Conservation (phyloP, 2,329 filamentous ascomycete genomes). For the Dichotomopilus funicola region DNA sequence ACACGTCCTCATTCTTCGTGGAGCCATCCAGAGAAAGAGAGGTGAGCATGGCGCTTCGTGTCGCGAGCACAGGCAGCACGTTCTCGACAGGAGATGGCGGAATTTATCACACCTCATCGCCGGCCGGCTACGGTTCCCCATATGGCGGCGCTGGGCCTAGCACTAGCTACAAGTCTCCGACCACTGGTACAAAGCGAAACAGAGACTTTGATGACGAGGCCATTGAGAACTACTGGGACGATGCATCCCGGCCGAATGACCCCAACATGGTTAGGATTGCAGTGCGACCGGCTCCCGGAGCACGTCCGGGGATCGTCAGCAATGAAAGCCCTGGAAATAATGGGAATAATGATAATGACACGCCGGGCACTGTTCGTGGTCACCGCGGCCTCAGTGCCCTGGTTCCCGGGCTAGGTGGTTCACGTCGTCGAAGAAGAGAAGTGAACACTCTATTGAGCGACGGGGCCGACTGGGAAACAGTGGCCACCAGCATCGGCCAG, state of each 20-base stretch:
- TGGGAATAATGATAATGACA: too few species aligned
- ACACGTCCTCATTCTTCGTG: conserved; percentile 33
- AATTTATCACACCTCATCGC: neutral
- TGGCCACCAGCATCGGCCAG: conserved; percentile 28
- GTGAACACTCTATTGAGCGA: conserved; percentile 23
- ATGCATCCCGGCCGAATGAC: neutral
- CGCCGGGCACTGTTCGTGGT: too few species aligned
- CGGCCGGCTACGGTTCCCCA: conserved; percentile 8
- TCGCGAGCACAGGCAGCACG: conserved; percentile 24
- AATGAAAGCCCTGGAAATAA: too few species aligned
- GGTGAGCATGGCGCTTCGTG: conserved; percentile 36
- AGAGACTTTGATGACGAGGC: neutral
- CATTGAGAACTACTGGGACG: conserved; percentile 9
- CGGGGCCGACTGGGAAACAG: conserved; percentile 36
- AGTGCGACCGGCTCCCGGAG: neutral
- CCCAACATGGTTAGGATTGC: conserved; percentile 22
- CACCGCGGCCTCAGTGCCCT: neutral
- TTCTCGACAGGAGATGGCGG: conserved; percentile 17
- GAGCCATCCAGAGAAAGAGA: conserved; percentile 37
- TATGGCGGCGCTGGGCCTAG: neutral
- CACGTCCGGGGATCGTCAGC: too few species aligned
- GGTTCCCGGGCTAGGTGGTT: neutral
- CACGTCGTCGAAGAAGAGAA: neutral
- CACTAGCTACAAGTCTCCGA: too few species aligned
- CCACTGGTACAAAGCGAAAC: too few species aligned